Percentiles rank a stretch among this genome's conserved stretches.
Conservation (phyloP, 2,329 filamentous ascomycete genomes). For the Stachybotrys elegans region DNA sequence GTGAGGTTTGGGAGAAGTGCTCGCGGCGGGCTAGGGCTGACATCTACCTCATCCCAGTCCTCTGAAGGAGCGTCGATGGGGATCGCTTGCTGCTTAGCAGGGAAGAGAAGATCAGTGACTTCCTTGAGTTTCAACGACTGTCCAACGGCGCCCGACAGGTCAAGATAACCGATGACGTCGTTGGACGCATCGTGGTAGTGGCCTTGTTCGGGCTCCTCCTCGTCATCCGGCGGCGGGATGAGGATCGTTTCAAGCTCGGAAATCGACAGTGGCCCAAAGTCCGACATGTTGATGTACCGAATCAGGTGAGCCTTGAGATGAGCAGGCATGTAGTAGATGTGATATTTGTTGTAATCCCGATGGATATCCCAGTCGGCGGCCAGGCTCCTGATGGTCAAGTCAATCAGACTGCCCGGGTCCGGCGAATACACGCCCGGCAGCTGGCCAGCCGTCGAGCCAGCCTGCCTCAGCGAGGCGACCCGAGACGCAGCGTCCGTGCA, state of each 20-base stretch:
- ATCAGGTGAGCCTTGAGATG: constrained; percentile 48
- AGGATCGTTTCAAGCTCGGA: constrained; percentile 47
- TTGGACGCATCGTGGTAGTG: constrained; percentile 11
- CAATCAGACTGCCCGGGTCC: constrained; percentile 43
- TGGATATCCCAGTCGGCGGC: constrained; percentile 52
- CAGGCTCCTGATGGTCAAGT: constrained; percentile 44
- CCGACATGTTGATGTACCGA: constrained; percentile 40
- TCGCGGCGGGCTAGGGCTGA: constrained; percentile 23
- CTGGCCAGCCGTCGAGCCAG: constrained; percentile 11
- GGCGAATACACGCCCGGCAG: constrained; percentile 43
- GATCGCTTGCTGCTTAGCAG: constrained; percentile 16
- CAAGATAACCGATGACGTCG: constrained; percentile 42
- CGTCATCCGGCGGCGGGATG: constrained; percentile 22
- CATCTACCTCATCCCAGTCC: constrained; percentile 46
- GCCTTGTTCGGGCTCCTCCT: constrained; percentile 20
- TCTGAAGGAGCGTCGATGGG: constrained; percentile 33
- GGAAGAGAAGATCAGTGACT: constrained; percentile 45
- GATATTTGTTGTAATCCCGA: constrained; percentile 49
- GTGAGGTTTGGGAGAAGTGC: constrained; percentile 52
- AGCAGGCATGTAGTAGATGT: constrained; percentile 50
- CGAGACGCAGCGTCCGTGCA: constrained; percentile 13
- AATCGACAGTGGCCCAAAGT: constrained; percentile 41
- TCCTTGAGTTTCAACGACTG: constrained; percentile 47
- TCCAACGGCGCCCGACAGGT: constrained; percentile 49
- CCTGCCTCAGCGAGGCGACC: constrained; percentile 8